Evolutionary conservation across 2,329 filamentous ascomycete genomes (phyloP).

Genomic region (Domatiomyces globalis): DNA sequence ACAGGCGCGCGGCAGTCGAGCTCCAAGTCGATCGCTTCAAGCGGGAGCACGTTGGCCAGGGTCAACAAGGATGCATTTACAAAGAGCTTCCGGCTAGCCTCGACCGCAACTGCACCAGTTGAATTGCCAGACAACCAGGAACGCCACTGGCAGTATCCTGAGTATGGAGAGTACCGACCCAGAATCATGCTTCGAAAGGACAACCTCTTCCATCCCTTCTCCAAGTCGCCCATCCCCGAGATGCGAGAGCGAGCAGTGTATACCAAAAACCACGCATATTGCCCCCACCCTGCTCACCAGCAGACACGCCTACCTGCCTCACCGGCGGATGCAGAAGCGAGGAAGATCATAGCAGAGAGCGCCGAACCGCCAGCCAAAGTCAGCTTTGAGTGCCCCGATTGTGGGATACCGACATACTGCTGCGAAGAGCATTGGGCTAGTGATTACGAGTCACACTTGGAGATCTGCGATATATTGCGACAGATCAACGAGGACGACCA

Average conservation of each 20-base stretch:
- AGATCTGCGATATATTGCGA: conserved; percentile 79
- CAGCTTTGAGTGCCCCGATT: conserved; percentile 89
- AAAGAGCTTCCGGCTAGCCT: conserved; percentile 7
- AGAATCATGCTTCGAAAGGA: conserved; percentile 47
- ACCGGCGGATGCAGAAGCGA: conserved; percentile 48
- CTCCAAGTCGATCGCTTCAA: conserved; percentile 6
- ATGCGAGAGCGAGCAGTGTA: conserved; percentile 79
- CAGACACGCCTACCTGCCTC: conserved; percentile 55
- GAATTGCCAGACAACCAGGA: conserved; percentile 14
- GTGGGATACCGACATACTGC: conserved; percentile 85
- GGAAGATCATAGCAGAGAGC: conserved; percentile 39
- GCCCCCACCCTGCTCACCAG: conserved; percentile 77
- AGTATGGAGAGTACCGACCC: conserved; percentile 17
- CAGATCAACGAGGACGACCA: conserved; percentile 98
- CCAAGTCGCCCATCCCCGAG: conserved; percentile 71
- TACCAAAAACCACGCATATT: conserved; percentile 86
- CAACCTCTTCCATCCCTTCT: conserved; percentile 88
- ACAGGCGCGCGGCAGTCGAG: conserved; percentile 7
- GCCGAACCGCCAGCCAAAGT: conserved; percentile 59
- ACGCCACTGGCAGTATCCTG: conserved; percentile 11
- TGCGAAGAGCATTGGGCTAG: conserved; percentile 91
- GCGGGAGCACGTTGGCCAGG: conserved; percentile 3
- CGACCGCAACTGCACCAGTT: conserved; percentile 10
- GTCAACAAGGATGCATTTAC: conserved; percentile 3
- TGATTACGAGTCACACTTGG: conserved; percentile 82